Conservation (phyloP, 2,329 filamentous ascomycete genomes). For the Colletotrichum noveboracense region DNA sequence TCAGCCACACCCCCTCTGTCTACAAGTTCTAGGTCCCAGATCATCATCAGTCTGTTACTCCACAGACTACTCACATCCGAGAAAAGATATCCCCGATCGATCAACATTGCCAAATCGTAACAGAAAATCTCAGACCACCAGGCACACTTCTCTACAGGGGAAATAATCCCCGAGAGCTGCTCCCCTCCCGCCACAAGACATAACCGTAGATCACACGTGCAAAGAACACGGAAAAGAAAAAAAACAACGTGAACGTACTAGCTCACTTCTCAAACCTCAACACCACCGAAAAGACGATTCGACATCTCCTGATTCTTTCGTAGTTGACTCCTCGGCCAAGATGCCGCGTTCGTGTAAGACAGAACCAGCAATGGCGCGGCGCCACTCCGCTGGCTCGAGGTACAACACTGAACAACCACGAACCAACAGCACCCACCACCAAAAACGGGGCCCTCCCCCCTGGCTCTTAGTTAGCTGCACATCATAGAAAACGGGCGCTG, state of each 20-base stretch:
- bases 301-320: not conserved
- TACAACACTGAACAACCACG: not conserved
- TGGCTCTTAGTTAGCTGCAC: not conserved
- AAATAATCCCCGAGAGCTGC: not conserved
- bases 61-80: not conserved
- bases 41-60: not conserved
- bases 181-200: not conserved
- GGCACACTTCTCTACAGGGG: not conserved
- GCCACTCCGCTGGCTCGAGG: not conserved
- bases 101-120: not conserved
- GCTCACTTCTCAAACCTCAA: not conserved
- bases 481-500: not conserved
- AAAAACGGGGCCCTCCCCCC: not conserved
- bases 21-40: not conserved
- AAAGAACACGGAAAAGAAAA: not conserved
- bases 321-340: not conserved
- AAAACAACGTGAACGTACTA: not conserved
- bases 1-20: not conserved
- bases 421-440: not conserved
- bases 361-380: not conserved
- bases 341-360: not conserved
- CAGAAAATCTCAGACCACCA: not conserved
- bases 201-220: not conserved
- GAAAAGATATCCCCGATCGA: not conserved
- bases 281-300: not conserved